Evolutionary conservation across 106 monocot species (phyloP).

Genomic region (Dendrobium catenatum): DNA sequence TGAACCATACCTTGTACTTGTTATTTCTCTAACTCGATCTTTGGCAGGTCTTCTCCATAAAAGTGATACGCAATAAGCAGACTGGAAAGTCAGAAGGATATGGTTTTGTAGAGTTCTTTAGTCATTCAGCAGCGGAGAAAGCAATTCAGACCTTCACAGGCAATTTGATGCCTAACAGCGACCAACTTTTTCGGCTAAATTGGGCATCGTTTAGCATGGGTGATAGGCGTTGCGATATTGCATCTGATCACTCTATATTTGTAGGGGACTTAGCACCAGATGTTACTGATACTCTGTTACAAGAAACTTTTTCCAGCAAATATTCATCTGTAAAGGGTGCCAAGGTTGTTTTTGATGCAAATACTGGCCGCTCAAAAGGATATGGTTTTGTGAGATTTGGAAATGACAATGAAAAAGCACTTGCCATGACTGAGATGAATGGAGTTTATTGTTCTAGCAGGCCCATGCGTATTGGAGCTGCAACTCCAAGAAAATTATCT

Average conservation of each 20-base stretch:
- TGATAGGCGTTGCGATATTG: constrained; percentile 40
- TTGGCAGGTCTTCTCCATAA: constrained; percentile 41
- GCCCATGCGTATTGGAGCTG: constrained; percentile 33
- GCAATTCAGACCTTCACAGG: constrained; percentile 47
- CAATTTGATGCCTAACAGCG: constrained; percentile 53
- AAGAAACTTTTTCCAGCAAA: constrained; percentile 30
- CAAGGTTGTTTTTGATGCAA: constrained; percentile 35
- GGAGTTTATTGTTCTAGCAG: constrained; percentile 31
- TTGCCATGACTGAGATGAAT: constrained; percentile 41
- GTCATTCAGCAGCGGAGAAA: constrained; percentile 43
- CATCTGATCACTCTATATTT: constrained; percentile 56
- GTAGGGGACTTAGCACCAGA: constrained; percentile 51
- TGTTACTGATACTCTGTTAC: constrained; percentile 28
- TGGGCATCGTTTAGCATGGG: constrained; percentile 66
- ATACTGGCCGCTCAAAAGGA: constrained; percentile 36
- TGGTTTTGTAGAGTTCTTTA: constrained; percentile 65
- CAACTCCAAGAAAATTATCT: constrained; percentile 33
- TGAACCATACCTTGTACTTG: not conserved
- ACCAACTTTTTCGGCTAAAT: constrained; percentile 61
- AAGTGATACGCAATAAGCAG: constrained; percentile 71
- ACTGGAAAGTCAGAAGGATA: constrained; percentile 69
- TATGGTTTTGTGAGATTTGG: constrained; percentile 46
- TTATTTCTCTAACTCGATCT: not conserved
- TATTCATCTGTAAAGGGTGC: constrained; percentile 35
- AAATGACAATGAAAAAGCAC: constrained; percentile 35